These are phyloP conservation scores for Magnolia officinalis DNA, from an alignment of 164 flowering plant species.

Conservation along the genomic window DNA sequence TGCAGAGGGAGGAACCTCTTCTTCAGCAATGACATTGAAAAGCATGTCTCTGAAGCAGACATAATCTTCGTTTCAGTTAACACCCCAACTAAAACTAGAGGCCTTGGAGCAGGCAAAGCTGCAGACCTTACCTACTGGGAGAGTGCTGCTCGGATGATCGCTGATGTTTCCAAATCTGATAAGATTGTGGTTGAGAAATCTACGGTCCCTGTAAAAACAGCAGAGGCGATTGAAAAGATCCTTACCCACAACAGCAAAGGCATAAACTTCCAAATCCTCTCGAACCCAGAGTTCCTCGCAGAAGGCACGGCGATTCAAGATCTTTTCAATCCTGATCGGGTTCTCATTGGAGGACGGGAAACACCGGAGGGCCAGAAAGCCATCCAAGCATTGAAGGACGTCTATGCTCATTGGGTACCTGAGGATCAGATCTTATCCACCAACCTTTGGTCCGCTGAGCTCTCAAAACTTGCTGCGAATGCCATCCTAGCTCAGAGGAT, in stretches of 20 bases:
- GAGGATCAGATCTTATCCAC: slow-evolving; percentile 69
- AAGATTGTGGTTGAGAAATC: slow-evolving; percentile 94
- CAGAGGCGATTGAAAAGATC: slow-evolving; percentile 89
- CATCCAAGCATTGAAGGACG: slow-evolving; percentile 56
- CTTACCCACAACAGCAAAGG: slow-evolving; percentile 86
- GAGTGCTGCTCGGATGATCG: slow-evolving; percentile 93
- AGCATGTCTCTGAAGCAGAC: slow-evolving; percentile 76
- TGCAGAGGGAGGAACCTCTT: slow-evolving; percentile 85
- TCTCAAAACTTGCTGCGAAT: slow-evolving; percentile 91
- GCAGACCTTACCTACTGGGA: slow-evolving; percentile 96
- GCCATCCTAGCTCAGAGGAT: slow-evolving; percentile 89
- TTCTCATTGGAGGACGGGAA: slow-evolving; percentile 90
- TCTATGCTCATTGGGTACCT: slow-evolving; percentile 88
- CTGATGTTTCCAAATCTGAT: slow-evolving; percentile 81
- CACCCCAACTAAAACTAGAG: slow-evolving; percentile 82
- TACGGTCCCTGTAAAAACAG: slow-evolving; percentile 91
- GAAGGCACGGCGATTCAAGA: slow-evolving; percentile 90
- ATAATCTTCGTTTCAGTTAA: slow-evolving; percentile 90
- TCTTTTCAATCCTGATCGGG: slow-evolving; percentile 75
- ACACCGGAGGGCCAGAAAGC: slow-evolving; percentile 85
- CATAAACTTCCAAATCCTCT: slow-evolving; percentile 73
- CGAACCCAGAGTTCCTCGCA: slow-evolving; percentile 89
- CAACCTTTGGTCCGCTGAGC: slow-evolving; percentile 92
- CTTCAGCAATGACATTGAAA: slow-evolving; percentile 92
- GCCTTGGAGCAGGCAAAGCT: slow-evolving; percentile 94